Percentiles rank a stretch among this genome's conserved stretches.
These are phyloP conservation scores for Dictyostelium capitatum DNA, from an alignment of 78 protist genomes.

Conservation along the genomic window DNA sequence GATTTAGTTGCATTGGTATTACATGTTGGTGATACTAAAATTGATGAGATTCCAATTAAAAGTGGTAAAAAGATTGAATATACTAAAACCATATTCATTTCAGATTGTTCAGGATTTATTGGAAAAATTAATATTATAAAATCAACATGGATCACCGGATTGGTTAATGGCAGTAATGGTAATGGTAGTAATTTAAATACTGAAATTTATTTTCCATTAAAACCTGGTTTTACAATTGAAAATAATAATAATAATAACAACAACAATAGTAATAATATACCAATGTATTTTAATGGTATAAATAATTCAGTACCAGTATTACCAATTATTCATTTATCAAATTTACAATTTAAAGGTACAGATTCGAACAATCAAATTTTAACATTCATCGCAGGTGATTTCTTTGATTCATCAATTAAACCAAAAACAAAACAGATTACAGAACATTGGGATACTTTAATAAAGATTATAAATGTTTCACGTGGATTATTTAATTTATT, in stretches of 20 bases:
- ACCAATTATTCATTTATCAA: constrained; percentile 47
- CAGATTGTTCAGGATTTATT: constrained; percentile 20
- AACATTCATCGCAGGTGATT: not conserved
- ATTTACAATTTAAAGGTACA: constrained; percentile 15
- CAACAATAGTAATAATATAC: not conserved
- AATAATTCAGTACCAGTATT: not conserved
- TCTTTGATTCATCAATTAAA: not conserved
- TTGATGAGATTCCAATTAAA: not conserved
- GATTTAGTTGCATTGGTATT: constrained; percentile 16
- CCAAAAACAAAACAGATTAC: not conserved
- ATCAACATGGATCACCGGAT: not conserved
- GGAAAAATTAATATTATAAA: constrained; percentile 14
- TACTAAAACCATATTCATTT: not conserved
- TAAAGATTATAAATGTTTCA: not conserved
- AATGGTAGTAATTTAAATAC: not conserved
- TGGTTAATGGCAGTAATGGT: not conserved
- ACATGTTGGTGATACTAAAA: not conserved
- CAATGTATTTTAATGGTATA: not conserved
- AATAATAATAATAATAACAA: not conserved
- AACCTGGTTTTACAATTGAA: constrained; percentile 14
- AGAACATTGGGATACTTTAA: not conserved
- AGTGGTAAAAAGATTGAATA: constrained; percentile 25
- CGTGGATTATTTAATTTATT: not conserved
- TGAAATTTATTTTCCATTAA: constrained; percentile 15
- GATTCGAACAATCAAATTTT: not conserved